Percentiles rank a stretch among this genome's conserved stretches.
These are phyloP conservation scores for Apophysomyces trapeziformis DNA, from an alignment of 371 early-diverging fungal species.

Conservation along the genomic window DNA sequence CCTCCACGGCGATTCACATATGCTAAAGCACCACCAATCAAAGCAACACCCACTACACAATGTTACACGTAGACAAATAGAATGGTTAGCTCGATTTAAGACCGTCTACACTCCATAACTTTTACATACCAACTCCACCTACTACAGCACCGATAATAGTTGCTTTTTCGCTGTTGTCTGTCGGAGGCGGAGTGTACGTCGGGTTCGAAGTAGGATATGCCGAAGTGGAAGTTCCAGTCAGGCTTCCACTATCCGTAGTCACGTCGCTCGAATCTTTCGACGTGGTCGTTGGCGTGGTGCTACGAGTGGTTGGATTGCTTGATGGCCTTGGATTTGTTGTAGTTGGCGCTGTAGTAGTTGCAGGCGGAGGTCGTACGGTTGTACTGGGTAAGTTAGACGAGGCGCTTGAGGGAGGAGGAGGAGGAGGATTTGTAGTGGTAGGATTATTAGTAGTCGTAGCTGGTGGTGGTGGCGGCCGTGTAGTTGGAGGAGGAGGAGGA, in stretches of 20 bases:
- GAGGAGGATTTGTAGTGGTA: neutral
- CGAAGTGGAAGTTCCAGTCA: constrained; percentile 3
- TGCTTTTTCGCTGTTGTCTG: neutral
- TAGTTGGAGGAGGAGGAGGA: neutral
- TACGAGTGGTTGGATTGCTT: neutral
- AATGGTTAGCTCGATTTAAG: neutral
- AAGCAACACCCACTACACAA: constrained; percentile 41
- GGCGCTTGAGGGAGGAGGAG: constrained; percentile 6
- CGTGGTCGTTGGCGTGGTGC: constrained; percentile 9
- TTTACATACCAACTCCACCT: constrained; percentile 46
- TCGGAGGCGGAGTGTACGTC: neutral
- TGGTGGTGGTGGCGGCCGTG: neutral
- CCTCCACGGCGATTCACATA: constrained; percentile 44
- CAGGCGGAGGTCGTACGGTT: constrained; percentile 2
- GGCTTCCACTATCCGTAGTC: neutral
- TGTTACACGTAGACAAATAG: too few relatives aligned
- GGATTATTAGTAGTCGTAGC: neutral
- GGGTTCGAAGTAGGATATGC: neutral
- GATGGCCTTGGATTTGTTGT: constrained; percentile 13
- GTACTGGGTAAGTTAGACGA: neutral
- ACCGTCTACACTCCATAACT: neutral
- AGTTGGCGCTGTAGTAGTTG: constrained; percentile 10
- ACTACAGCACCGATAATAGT: constrained; percentile 35
- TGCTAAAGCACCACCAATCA: constrained; percentile 39
- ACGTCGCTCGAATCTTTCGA: neutral